Conservation (phyloP, 2,329 filamentous ascomycete genomes). For the Aureobasidium namibiae region DNA sequence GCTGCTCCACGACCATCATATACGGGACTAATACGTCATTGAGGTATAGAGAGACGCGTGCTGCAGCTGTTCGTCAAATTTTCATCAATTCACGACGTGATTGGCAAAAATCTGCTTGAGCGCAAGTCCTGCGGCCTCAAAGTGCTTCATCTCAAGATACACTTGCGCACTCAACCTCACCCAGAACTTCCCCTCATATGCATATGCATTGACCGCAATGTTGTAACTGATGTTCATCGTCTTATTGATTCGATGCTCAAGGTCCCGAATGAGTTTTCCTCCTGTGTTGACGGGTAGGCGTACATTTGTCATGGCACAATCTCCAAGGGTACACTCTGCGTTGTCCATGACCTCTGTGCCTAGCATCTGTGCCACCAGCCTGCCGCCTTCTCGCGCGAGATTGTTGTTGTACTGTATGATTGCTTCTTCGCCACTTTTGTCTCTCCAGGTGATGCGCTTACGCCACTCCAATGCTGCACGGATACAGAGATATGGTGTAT, state of each 20-base stretch:
- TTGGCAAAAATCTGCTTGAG: neutral
- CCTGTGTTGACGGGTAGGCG: slow-evolving; percentile 54
- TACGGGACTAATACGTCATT: too few relatives aligned
- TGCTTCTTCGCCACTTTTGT: slow-evolving; percentile 52
- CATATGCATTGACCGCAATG: slow-evolving; percentile 61
- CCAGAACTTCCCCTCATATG: slow-evolving; percentile 58
- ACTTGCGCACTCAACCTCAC: slow-evolving; percentile 69
- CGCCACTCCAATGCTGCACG: slow-evolving; percentile 61
- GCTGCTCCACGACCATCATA: too few relatives aligned
- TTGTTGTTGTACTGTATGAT: slow-evolving; percentile 57
- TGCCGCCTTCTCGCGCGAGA: slow-evolving; percentile 57
- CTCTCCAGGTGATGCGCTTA: neutral
- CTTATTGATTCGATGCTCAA: slow-evolving; percentile 34
- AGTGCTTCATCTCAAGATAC: slow-evolving; percentile 73
- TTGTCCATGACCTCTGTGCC: slow-evolving; percentile 69
- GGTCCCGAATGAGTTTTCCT: slow-evolving; percentile 21
- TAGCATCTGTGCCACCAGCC: slow-evolving; percentile 51
- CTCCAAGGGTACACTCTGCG: slow-evolving; percentile 25
- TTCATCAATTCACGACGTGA: too few relatives aligned
- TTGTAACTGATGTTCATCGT: slow-evolving; percentile 49
- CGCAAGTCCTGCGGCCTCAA: slow-evolving; percentile 54
- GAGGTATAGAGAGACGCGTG: too few relatives aligned
- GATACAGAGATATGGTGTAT: slow-evolving; percentile 64
- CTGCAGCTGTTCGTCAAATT: too few relatives aligned
- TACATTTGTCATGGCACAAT: slow-evolving; percentile 65